Evolutionary conservation across 2,329 filamentous ascomycete genomes (phyloP), one percentile per base, ranked within the genome.

Genomic region (Neopestalotiopsis clavispora): DNA sequence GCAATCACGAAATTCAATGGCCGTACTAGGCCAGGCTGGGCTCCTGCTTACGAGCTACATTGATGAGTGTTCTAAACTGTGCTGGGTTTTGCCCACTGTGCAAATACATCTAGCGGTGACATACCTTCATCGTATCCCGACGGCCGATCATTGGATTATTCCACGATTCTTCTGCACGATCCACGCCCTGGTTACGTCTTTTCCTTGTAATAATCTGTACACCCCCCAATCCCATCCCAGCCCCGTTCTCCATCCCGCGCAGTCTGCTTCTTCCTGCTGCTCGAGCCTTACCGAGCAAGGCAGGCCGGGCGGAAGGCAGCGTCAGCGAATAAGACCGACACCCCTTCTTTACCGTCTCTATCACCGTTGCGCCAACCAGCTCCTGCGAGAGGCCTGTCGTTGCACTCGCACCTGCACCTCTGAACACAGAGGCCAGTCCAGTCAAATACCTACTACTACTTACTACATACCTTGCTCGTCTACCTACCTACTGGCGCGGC

Each of bases 241-340:
- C 20, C 45, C 45, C 20, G 9, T n/a, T 10, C 45, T 7, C n/a
- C 17, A 52, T 17, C 45, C 30, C 64, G 34, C 52, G 20, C 52
- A n/a, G n/a, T 58, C 20, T 57, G 17, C 42, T 64, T 38, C 59
- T 23, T 32, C 30, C 10, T 62, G 40, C 34, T 40, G 20, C 57
- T 49, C 28, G 56, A 68, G 62, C 56, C 65, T 68, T 68, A 69
- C 67, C 67, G n/a, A 69, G 63, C 63, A 69, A 69, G 67, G 67
- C 63, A 69, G 67, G 67, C 67, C 49, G 59, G 38, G 17, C 10
- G 38, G 30, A 42, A 42, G n/a, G 30, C 56, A 40, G 49, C 12
- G 34, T 34, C 30, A 56, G 32, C 65, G 52, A 67, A 67, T 67
- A 60, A 67, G 52, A 60, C 23, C 38, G 23, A 23, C 13, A 30